Evolutionary conservation across 257 asterid genomes (phyloP).

Genomic region (Primulina tabacum): DNA sequence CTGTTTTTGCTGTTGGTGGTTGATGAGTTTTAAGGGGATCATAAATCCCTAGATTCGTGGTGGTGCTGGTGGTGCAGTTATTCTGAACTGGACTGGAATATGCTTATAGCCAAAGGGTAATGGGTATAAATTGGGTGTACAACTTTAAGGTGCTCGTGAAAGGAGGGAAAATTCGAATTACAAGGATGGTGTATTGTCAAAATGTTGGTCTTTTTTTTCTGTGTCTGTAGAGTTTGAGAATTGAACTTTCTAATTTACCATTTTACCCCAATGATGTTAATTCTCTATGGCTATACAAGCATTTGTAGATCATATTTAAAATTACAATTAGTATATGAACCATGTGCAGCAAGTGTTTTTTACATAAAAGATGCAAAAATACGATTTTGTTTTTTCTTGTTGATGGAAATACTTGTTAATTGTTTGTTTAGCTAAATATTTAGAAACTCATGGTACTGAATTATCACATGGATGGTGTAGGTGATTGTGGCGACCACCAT

Average conservation of each 20-base stretch:
- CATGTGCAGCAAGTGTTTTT: neutral
- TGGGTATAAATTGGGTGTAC: neutral
- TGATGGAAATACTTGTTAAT: conserved; percentile 3
- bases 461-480: conserved; percentile 35
- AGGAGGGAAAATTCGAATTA: neutral
- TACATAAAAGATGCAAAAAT: neutral
- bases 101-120: conserved; percentile 10
- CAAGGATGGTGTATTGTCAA: neutral
- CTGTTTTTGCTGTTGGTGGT: neutral
- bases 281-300: neutral
- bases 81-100: conserved; percentile 7
- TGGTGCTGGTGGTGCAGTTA: neutral
- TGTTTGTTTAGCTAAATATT: conserved; percentile 14
- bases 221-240: neutral
- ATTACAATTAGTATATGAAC: too few species aligned
- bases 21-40: neutral
- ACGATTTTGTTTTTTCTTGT: neutral
- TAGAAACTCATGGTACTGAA: neutral
- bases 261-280: neutral
- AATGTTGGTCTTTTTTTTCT: neutral
- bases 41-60: neutral
- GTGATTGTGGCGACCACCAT: conserved; percentile 59
- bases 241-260: neutral
- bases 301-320: neutral
- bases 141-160: neutral